Percentiles rank a stretch among this genome's conserved stretches.
phyloP scores from a whole-genome alignment of 768 basidiomycete species.

The Termitomyces sp. region DNA sequence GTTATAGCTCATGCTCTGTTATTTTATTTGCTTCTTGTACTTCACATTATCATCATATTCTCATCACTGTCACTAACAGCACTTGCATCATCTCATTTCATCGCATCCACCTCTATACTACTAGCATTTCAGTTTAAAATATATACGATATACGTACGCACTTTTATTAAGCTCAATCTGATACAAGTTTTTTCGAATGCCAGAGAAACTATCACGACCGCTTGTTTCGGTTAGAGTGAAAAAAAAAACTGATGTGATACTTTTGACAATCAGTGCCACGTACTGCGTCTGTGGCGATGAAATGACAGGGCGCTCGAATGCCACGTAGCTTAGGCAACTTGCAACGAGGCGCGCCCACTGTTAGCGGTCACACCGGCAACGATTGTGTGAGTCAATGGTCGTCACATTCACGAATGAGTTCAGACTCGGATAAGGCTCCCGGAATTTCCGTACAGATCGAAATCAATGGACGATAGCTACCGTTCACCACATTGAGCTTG shows the following conservation, averaged over 20 bases:
- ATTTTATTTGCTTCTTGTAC: constrained; percentile 10
- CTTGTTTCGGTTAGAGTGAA: no score
- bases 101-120: constrained; percentile 1
- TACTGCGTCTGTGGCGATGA: neutral
- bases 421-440: neutral
- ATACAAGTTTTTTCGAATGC: constrained; percentile 5
- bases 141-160: neutral
- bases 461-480: neutral
- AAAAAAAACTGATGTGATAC: neutral
- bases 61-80: constrained; percentile 5
- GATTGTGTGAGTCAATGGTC: constrained; percentile 2
- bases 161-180: neutral
- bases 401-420: neutral
- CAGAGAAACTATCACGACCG: neutral
- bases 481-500: neutral
- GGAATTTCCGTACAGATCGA: constrained; percentile 3
- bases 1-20: constrained; percentile 4
- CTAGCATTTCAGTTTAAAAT: neutral
- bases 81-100: constrained; percentile 10
- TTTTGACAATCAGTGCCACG: neutral
- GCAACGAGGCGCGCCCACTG: constrained; percentile 1
- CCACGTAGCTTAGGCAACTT: neutral
- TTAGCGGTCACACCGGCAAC: neutral
- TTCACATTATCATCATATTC: constrained; percentile 12
- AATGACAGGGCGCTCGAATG: neutral